Conservation (phyloP, 2,329 filamentous ascomycete genomes). For the Clonostachys rhizophaga region DNA sequence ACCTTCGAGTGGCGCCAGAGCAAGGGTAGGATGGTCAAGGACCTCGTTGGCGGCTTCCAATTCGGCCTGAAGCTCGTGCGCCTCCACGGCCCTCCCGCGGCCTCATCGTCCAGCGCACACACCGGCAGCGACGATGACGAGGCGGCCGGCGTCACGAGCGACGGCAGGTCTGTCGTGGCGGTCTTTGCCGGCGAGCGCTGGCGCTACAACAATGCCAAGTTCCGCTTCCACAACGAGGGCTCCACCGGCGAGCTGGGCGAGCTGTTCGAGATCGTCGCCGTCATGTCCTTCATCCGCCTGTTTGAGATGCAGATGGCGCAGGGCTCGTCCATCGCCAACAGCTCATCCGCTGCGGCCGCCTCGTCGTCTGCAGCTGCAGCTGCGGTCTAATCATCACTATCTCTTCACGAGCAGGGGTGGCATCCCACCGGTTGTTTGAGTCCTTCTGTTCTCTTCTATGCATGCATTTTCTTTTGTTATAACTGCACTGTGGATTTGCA, state of each 20-base stretch:
- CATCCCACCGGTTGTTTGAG: too few species aligned
- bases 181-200: not conserved
- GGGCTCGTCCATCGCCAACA: too few species aligned
- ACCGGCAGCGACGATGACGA: not conserved
- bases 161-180: not conserved
- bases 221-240: not conserved
- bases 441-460: too few species aligned
- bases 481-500: too few species aligned
- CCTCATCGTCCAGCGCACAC: too few species aligned
- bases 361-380: too few species aligned
- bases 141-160: not conserved
- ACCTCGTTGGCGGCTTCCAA: not conserved
- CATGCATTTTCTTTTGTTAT: too few species aligned
- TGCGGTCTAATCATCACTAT: too few species aligned
- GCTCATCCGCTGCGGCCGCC: not conserved
- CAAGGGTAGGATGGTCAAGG: not conserved
- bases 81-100: not conserved
- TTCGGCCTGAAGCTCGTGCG: conserved; percentile 1
- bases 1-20: not conserved
- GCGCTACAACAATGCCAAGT: not conserved
- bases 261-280: not conserved
- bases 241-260: not conserved
- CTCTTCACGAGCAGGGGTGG: too few species aligned
- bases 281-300: not conserved
- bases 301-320: not conserved